A percentile compares a stretch with the other conserved stretches of the same genome.
Evolutionary conservation across 768 basidiomycete species (phyloP).

Genomic region (Trametes cubensis): DNA sequence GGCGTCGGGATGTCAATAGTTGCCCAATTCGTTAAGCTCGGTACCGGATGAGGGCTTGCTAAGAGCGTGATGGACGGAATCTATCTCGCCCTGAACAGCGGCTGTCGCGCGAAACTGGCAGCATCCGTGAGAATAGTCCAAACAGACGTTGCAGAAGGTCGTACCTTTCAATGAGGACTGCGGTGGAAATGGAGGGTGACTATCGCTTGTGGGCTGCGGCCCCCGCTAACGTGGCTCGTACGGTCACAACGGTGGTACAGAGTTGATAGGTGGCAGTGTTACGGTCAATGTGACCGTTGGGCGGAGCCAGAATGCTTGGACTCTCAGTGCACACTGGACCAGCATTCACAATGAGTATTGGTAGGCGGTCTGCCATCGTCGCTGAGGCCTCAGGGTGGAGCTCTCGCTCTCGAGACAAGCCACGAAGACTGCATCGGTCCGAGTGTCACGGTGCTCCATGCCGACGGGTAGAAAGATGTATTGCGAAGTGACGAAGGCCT

Average conservation of each 20-base stretch:
- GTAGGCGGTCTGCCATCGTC: no score
- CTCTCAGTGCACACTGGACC: no score
- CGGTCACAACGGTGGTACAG: no score
- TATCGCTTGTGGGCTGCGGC: neutral
- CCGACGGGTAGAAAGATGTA: neutral
- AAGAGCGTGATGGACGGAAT: slow-evolving; percentile 9
- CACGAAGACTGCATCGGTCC: neutral
- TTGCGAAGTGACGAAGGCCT: neutral
- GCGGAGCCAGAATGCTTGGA: no score
- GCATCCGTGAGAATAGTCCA: slow-evolving; percentile 7
- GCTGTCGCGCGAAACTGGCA: slow-evolving; percentile 12
- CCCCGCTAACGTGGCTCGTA: neutral
- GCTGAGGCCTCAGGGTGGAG: no score
- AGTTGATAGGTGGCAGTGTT: no score
- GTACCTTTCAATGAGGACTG: neutral
- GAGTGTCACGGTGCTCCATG: slow-evolving; percentile 1
- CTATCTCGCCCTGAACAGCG: slow-evolving; percentile 12
- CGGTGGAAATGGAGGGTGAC: neutral
- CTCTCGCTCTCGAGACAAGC: neutral
- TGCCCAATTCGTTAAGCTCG: slow-evolving; percentile 13
- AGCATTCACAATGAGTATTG: no score
- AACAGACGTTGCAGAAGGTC: neutral
- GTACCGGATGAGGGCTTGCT: slow-evolving; percentile 13
- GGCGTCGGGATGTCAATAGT: slow-evolving; percentile 6
- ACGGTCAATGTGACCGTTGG: no score